Evolutionary conservation across 2,329 filamentous ascomycete genomes (phyloP).

Genomic region (Colletotrichum viniferum): DNA sequence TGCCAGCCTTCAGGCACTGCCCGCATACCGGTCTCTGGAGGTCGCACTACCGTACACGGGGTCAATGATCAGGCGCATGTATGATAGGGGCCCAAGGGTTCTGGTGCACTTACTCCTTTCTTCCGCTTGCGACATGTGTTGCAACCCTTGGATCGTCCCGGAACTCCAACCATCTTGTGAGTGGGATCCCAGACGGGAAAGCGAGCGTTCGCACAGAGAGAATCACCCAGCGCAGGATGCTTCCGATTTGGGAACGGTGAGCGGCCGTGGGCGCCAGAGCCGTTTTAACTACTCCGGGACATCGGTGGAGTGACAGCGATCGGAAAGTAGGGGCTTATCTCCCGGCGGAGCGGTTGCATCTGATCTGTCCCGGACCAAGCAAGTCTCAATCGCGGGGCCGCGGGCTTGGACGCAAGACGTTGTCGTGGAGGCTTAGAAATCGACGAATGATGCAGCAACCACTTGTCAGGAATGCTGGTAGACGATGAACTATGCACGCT

Average conservation of each 20-base stretch:
- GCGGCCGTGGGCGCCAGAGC: neutral
- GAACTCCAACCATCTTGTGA: conserved; percentile 23
- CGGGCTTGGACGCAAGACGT: neutral
- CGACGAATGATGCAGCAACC: neutral
- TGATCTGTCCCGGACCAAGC: neutral
- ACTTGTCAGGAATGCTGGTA: neutral
- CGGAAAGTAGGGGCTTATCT: neutral
- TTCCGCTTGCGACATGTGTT: conserved; percentile 24
- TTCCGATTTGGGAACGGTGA: conserved; percentile 2
- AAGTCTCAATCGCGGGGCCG: neutral
- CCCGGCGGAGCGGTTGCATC: neutral
- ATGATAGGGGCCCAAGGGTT: neutral
- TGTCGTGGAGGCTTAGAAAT: neutral
- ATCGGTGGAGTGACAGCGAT: neutral
- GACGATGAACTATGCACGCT: neutral
- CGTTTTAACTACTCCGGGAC: neutral
- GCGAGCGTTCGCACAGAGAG: neutral
- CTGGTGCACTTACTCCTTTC: conserved; percentile 22
- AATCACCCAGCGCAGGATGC: neutral
- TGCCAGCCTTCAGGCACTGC: conserved; percentile 20
- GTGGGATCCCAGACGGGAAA: neutral
- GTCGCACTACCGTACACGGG: conserved; percentile 17
- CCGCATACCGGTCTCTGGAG: conserved; percentile 22
- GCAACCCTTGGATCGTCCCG: conserved; percentile 24
- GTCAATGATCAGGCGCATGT: neutral